A percentile compares a stretch with the other conserved stretches of the same genome.
These are phyloP conservation scores for Cymbopogon flexuosus DNA, from an alignment of 202 grass and related monocot genomes.

Conservation along the genomic window DNA sequence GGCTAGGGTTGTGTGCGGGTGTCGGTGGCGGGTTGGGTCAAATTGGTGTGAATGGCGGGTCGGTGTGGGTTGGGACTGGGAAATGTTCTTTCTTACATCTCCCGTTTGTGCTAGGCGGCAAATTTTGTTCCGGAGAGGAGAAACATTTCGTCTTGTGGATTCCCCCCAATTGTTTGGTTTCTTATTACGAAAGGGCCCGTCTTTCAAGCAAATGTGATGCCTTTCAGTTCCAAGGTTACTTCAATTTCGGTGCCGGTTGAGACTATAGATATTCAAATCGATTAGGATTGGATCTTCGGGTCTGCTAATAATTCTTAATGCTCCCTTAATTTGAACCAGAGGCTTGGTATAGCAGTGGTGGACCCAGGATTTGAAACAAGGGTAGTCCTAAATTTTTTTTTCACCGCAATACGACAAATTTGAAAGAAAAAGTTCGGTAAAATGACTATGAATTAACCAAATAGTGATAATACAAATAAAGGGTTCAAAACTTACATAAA, in stretches of 20 bases:
- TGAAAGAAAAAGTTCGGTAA: too few relatives aligned
- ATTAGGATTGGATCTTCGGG: background rate
- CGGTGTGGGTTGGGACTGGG: background rate
- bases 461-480: too few relatives aligned
- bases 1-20: background rate
- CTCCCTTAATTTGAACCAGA: background rate
- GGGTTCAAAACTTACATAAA: too few relatives aligned
- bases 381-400: too few relatives aligned
- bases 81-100: background rate
- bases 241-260: too few relatives aligned
- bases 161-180: background rate
- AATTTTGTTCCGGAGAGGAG: background rate
- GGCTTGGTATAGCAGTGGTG: too few relatives aligned
- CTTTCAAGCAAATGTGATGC: background rate
- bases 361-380: too few relatives aligned
- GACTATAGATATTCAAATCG: too few relatives aligned
- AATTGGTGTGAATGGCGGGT: background rate
- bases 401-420: too few relatives aligned
- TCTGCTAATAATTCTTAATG: background rate
- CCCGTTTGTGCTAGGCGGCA: background rate
- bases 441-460: too few relatives aligned
- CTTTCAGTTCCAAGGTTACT: background rate
- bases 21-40: background rate
- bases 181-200: background rate
- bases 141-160: background rate